Conservation (phyloP, 495 filamentous ascomycete genomes). For the Elaphomyces granulatus region DNA sequence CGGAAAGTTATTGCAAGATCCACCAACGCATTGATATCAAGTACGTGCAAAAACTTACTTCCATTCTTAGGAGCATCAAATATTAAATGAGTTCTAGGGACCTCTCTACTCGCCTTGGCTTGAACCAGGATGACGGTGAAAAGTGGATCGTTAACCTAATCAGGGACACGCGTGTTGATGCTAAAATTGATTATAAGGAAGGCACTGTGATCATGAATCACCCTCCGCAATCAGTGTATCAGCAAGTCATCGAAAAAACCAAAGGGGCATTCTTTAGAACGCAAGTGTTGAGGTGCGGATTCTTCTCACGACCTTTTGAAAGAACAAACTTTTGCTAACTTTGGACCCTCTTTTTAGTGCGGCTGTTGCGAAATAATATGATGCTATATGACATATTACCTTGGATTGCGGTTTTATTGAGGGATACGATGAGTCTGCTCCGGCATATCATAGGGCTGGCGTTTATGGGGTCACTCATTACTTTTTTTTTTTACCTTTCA, state of each 20-base stretch:
- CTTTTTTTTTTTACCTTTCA: too few relatives aligned
- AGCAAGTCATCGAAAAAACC: conserved; percentile 95
- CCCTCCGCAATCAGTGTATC: conserved; percentile 92
- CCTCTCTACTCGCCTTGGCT: conserved; percentile 72
- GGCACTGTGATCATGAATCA: conserved; percentile 99
- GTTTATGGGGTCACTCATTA: too few relatives aligned
- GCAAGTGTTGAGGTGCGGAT: conserved; percentile 47
- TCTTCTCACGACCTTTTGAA: conserved; percentile 2
- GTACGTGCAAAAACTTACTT: conserved; percentile 26
- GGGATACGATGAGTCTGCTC: too few relatives aligned
- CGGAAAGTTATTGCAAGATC: conserved; percentile 98
- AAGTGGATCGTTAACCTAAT: conserved; percentile 99
- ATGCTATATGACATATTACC: too few relatives aligned
- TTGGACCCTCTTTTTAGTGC: conserved; percentile 16
- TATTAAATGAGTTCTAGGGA: conserved; percentile 39
- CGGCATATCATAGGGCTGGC: too few relatives aligned
- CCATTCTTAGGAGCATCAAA: not conserved
- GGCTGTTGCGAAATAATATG: conserved; percentile 36
- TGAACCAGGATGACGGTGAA: conserved; percentile 89
- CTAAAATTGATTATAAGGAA: conserved; percentile 98
- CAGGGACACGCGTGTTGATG: conserved; percentile 89
- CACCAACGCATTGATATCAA: conserved; percentile 96
- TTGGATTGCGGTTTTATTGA: too few relatives aligned
- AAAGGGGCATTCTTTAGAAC: conserved; percentile 90
- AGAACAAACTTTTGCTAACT: too few relatives aligned